Conservation (phyloP, 768 basidiomycete species). For the Chalciporus sphaerocephalus region DNA sequence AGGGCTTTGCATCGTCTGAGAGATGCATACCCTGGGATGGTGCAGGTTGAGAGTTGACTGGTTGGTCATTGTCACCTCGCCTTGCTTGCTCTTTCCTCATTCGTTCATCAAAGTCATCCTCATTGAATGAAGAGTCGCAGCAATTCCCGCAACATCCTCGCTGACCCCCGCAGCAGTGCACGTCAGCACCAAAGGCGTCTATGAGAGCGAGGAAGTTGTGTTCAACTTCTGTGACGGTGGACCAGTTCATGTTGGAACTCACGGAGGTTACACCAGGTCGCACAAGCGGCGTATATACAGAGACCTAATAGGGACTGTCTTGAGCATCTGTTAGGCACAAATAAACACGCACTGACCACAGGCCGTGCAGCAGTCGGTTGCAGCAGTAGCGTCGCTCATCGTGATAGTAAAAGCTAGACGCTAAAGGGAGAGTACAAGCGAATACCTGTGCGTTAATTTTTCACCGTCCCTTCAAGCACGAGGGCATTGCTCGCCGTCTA, state of each 20-base stretch:
- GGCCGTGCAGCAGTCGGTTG: conserved; percentile 1
- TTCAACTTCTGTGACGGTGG: background rate
- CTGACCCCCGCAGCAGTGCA: conserved; percentile 23
- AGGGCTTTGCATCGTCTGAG: conserved; percentile 2
- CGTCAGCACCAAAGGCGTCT: conserved; percentile 24
- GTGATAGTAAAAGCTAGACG: background rate
- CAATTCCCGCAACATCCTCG: conserved; percentile 28
- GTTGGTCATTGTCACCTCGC: conserved; percentile 5
- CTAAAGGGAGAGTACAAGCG: background rate
- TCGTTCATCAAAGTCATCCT: conserved; percentile 29
- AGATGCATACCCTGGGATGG: conserved; percentile 19
- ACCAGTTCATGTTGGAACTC: conserved; percentile 1
- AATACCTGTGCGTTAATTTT: background rate
- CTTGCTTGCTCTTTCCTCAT: conserved; percentile 23
- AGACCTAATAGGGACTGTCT: conserved; percentile 10
- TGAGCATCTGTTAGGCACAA: background rate
- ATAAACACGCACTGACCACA: conserved; percentile 21
- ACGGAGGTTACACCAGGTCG: conserved; percentile 26
- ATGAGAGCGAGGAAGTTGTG: background rate
- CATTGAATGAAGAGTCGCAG: conserved; percentile 26
- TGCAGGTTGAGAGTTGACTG: conserved; percentile 21
- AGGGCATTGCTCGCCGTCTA: background rate
- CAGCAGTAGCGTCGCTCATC: conserved; percentile 18
- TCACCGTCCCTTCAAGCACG: background rate
- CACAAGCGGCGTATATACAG: conserved; percentile 10